Evolutionary conservation across 192 early-diverging fungal species (phyloP), one percentile per base, ranked within the genome.

Genomic region (Backusella liffmaniae): DNA sequence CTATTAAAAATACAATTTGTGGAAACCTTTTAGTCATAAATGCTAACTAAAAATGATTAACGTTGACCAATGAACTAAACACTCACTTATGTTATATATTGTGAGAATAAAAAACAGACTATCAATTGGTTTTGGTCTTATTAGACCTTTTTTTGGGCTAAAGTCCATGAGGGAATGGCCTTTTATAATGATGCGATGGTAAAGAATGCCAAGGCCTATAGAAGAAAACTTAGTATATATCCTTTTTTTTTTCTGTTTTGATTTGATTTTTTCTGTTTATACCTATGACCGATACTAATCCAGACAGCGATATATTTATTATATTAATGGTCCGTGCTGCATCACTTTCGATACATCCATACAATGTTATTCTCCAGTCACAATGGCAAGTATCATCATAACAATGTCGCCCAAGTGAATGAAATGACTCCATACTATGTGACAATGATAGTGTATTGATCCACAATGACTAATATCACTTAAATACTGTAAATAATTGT

Each of bases 41-140:
- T 29, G 16, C 21, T 74, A 65, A 65, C n/a, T 56, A 9, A 66
- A 49, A 74, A 16, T 8, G 51, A 30, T 29, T 41, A 39, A 49
- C 74, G 36, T 46, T 75, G 66, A 46, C 39, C 66, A 37, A 62
- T 74, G 67, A 56, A 71, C 66, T 18, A 49, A 49, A 1, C 15
- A 79, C 23, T 29, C 67, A 75, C 15, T n/a, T 3, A 49, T 49
- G 16, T 49, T 49, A 49, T 49, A 49, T 5, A 49, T 49, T 5
- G 44, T 49, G 44, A 79, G 37, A n/a, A 74, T 59, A 13, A 73
- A 46, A 7, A 79, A 8, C 18, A 79, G 36, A 49, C 77, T 70
- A 26, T 79, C 77, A 12, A 79, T 73, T 44, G 77, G 77, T n/a
- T 79, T 79, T 7, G 77, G 77, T 10, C 77, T 72, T 30, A 79